phyloP scores from a whole-genome alignment of 495 filamentous ascomycete genomes.

The Thermothielavioides terrestris region DNA sequence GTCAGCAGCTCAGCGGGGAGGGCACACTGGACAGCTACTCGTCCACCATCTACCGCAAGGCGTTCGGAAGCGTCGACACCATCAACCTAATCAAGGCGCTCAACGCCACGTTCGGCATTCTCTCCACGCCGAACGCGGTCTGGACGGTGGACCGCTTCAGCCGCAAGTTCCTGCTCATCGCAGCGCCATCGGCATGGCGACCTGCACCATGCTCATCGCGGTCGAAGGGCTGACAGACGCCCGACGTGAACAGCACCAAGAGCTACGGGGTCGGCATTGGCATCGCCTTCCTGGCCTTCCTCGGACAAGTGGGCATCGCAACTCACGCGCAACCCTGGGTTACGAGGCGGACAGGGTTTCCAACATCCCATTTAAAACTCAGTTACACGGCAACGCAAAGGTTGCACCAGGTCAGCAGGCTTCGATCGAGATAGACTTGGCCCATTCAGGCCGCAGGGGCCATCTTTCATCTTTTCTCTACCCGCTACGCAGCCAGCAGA shows the following conservation, averaged over 20 bases:
- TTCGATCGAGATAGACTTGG: no score
- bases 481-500: no score
- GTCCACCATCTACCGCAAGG: background rate
- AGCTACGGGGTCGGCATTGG: background rate
- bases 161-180: background rate
- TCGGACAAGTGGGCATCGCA: no score
- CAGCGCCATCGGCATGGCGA: background rate
- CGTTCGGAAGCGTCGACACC: background rate
- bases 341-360: no score
- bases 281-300: background rate
- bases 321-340: no score
- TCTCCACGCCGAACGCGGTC: background rate
- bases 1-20: background rate
- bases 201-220: background rate
- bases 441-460: no score
- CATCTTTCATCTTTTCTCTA: no score
- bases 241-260: background rate
- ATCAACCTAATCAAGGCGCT: conserved; percentile 1
- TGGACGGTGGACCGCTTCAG: background rate
- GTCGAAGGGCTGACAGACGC: background rate
- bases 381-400: no score
- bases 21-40: background rate
- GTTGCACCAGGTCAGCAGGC: no score
- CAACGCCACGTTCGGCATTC: background rate
- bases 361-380: no score